Evolutionary conservation across 208 protist genomes (phyloP).

Genomic region (Crithidia brevicula): DNA sequence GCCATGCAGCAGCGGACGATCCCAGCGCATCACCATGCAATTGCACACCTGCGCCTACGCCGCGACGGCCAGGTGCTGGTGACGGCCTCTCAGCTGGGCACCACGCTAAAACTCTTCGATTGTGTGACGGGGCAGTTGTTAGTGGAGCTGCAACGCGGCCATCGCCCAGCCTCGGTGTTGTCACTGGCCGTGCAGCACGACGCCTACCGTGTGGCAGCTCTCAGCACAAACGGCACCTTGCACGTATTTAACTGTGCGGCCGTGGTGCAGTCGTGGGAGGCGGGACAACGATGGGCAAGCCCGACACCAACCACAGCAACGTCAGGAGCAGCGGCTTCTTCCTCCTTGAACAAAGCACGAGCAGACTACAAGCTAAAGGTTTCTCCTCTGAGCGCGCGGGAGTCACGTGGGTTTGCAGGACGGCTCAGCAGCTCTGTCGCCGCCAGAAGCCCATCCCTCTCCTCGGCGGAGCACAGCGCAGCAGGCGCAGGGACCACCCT

Average conservation of each 20-base stretch:
- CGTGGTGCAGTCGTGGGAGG: slow-evolving; percentile 29
- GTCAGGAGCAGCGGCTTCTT: background rate
- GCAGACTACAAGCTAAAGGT: slow-evolving; percentile 28
- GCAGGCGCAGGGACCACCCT: no score
- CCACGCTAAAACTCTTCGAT: slow-evolving; percentile 74
- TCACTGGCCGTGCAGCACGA: slow-evolving; percentile 50
- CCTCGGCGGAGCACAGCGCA: no score
- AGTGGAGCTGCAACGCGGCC: slow-evolving; percentile 49
- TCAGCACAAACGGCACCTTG: slow-evolving; percentile 64
- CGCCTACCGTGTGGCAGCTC: slow-evolving; percentile 41
- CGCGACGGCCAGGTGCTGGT: slow-evolving; percentile 47
- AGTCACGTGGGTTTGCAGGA: no score
- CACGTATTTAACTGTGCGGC: slow-evolving; percentile 57
- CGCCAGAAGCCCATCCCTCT: no score
- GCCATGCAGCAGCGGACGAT: slow-evolving; percentile 28
- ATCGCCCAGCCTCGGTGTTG: slow-evolving; percentile 44
- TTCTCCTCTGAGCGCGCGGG: background rate
- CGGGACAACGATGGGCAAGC: background rate
- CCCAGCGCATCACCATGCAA: slow-evolving; percentile 38
- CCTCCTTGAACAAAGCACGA: slow-evolving; percentile 9
- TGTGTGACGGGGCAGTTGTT: slow-evolving; percentile 35
- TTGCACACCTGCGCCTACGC: slow-evolving; percentile 38
- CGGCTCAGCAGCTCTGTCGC: no score
- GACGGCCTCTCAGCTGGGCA: slow-evolving; percentile 65
- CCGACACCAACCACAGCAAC: background rate